phyloP scores from a whole-genome alignment of 768 basidiomycete species.

The Imleria badia region DNA sequence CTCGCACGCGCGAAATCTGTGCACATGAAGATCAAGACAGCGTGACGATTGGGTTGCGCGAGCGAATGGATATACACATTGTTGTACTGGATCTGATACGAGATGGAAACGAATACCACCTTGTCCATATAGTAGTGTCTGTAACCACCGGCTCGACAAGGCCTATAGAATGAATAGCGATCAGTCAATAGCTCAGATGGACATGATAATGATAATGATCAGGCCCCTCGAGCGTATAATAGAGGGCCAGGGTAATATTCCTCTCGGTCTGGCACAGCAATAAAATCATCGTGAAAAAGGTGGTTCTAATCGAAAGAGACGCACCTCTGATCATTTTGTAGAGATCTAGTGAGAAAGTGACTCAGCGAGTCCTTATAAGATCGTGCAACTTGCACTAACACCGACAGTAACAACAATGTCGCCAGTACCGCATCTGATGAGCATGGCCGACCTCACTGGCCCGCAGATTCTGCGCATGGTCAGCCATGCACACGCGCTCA shows the following conservation, averaged over 20 bases:
- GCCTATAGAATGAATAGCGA: not conserved
- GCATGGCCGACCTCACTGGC: constrained; percentile 82
- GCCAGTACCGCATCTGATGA: constrained; percentile 71
- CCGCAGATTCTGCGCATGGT: constrained; percentile 71
- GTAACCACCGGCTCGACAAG: not conserved
- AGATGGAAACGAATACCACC: not conserved
- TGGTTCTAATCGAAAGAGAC: not conserved
- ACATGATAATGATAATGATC: constrained; percentile 9
- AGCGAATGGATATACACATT: not conserved
- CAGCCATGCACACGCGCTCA: constrained; percentile 61
- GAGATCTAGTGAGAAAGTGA: too few relatives aligned
- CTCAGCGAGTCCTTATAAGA: too few relatives aligned
- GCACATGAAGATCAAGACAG: constrained; percentile 76
- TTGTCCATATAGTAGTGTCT: not conserved
- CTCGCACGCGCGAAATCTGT: constrained; percentile 78
- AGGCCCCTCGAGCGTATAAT: constrained; percentile 37
- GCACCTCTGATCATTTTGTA: too few relatives aligned
- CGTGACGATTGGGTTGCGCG: not conserved
- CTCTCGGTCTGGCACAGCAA: constrained; percentile 40
- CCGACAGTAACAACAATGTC: constrained; percentile 16
- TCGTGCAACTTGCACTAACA: too few relatives aligned
- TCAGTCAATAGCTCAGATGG: constrained; percentile 1
- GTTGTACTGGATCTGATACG: not conserved
- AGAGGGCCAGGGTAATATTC: constrained; percentile 32
- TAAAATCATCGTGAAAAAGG: constrained; percentile 27